Evolutionary conservation across 2,329 filamentous ascomycete genomes (phyloP), one percentile per base, ranked within the genome.

Genomic region (Leptodontidium sp.): DNA sequence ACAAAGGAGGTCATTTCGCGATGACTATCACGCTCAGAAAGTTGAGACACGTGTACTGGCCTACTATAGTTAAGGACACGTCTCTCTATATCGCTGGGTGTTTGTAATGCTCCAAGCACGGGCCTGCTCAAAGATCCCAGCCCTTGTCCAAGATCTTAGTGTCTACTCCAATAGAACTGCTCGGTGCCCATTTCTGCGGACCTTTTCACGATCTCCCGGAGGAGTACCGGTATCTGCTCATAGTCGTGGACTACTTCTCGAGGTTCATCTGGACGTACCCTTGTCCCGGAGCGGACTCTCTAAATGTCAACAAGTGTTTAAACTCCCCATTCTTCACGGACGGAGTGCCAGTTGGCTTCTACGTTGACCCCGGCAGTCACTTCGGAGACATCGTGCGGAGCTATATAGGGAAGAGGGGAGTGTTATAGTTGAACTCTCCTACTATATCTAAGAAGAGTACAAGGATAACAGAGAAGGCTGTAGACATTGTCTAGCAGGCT

Each of bases 391-490:
- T 17, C 5, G n/a, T 17, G 5, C n/a, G n/a, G 15, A 21, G 5
- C 15, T n/a, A 17, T 21, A 11, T 21, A 0, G 14, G n/a, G n/a
- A 17, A 17, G 1, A 47, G 45, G n/a, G 45, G 45, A 5, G 45
- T 47, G n/a, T 26, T 62, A 21, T 64, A 17, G 24, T 57, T 50
- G 6, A 29, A 45, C 21, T 55, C 65, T 5, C 59, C 43, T 4
- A 26, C 43, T 5, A 49, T 32, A 11, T 43, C 38, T 2, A 62
- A 67, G 17, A 67, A 49, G 17, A 24, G 26, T 9, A 57, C n/a
- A 4, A 35, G 65, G 8, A 67, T 67, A 17, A 21, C 49, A 14
- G 65, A 67, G 24, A 67, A 67, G n/a, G 49, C 58, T n/a, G 55
- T 58, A 17, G 50, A 64, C 50, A 45, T 67, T 14, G 15, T 61